Conservation (phyloP, 805 yeast species). For the Cyberlindnera misumaiensis region DNA sequence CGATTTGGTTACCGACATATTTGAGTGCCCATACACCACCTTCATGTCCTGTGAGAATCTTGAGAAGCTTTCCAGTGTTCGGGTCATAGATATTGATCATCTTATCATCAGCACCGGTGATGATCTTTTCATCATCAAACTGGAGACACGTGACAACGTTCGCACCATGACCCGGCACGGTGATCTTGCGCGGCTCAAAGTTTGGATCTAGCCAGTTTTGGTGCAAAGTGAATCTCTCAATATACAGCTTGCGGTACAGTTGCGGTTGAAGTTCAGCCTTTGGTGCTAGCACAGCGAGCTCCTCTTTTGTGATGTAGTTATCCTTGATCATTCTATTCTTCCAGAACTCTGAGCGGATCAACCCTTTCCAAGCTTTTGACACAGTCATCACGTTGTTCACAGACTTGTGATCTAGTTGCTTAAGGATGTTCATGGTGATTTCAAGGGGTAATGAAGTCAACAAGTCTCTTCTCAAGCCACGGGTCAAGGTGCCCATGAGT, state of each 20-base stretch:
- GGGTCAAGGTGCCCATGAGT: constrained; percentile 43
- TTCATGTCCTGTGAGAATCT: constrained; percentile 76
- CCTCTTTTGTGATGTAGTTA: constrained; percentile 43
- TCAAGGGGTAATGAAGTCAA: constrained; percentile 69
- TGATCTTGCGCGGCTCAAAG: constrained; percentile 59
- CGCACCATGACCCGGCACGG: constrained; percentile 63
- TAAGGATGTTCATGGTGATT: constrained; percentile 56
- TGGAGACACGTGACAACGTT: constrained; percentile 93
- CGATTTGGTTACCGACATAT: constrained; percentile 74
- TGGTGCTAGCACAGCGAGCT: constrained; percentile 30
- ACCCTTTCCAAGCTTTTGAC: constrained; percentile 59
- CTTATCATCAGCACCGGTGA: constrained; percentile 88
- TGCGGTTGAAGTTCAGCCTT: constrained; percentile 3
- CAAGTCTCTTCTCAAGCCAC: constrained; percentile 66
- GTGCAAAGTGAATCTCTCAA: constrained; percentile 25
- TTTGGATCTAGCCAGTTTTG: constrained; percentile 75
- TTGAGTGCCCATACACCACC: constrained; percentile 99
- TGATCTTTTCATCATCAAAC: constrained; percentile 82
- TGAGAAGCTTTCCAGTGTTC: constrained; percentile 54
- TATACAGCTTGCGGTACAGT: constrained; percentile 11
- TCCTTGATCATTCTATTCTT: constrained; percentile 55
- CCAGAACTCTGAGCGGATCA: constrained; percentile 70
- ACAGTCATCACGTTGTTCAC: constrained; percentile 58
- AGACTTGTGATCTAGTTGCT: constrained; percentile 55
- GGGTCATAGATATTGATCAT: constrained; percentile 78